phyloP scores from a whole-genome alignment of 345 rosid species.

The Acer saccharum region DNA sequence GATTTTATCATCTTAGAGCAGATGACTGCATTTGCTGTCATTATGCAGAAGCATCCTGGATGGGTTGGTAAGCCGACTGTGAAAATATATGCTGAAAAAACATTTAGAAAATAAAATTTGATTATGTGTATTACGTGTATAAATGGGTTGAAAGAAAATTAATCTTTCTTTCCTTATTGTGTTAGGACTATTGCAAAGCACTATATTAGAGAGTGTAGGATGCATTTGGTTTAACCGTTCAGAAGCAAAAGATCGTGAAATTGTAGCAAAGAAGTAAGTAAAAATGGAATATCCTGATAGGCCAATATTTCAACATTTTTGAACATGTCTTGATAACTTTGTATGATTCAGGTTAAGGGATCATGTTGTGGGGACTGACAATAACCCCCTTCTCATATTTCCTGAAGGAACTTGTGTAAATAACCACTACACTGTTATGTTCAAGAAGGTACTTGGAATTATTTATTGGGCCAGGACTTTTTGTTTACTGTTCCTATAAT shows the following conservation, averaged over 20 bases:
- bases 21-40: conserved; percentile 98
- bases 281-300: background rate
- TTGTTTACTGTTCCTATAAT: background rate
- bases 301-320: background rate
- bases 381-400: conserved; percentile 96
- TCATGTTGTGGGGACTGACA: conserved; percentile 86
- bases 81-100: background rate
- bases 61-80: conserved; percentile 91
- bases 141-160: background rate
- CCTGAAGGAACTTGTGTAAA: conserved; percentile 99
- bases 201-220: conserved; percentile 93
- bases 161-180: conserved; percentile 25
- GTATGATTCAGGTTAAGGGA: conserved; percentile 75
- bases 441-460: conserved; percentile 72
- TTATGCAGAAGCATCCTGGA: conserved; percentile 99
- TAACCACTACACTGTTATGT: conserved; percentile 96
- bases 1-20: conserved; percentile 95
- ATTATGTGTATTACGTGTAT: background rate
- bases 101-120: background rate
- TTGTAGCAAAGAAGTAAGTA: conserved; percentile 87
- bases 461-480: conserved; percentile 12
- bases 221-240: conserved; percentile 98
- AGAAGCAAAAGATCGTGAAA: conserved; percentile 96
- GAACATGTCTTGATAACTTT: conserved; percentile 22
- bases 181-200: conserved; percentile 89